Base-by-base conservation (phyloP, 2,329 filamentous ascomycete genomes). In the Cladosporium velox region DNA sequence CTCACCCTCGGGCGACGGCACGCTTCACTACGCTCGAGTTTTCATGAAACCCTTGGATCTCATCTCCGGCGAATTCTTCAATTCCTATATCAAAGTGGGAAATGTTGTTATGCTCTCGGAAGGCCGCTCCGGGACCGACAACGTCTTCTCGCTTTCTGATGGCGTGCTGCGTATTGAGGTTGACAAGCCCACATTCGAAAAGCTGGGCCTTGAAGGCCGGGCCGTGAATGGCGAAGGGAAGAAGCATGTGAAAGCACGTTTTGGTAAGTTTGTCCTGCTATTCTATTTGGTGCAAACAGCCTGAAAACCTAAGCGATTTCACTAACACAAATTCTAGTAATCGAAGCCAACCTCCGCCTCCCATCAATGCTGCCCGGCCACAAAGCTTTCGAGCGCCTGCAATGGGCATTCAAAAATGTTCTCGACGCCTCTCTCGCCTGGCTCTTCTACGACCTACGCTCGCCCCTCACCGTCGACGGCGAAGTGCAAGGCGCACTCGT, bases 101-200 rank as follows among this genome's bases (percentile, higher is more conserved):
- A 89, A 92, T 74, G 81, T 96, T 59, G 78, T 91, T 71, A 91
- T 98, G 90, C 84, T 97, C 2, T 97, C 93, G 0, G 87, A 93
- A 76, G 93, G 92, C 14, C 85, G 85, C 35, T 81, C 85, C 8
- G 88, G 87, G 2, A 83, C 89, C 2, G 90, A 93, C 72, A 91
- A 91, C 71, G 83, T 90, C 2, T 94, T 92, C 75, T 86, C 86
- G 0, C 79, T 98, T 1, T 83, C 80, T 65, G 85, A 92, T 70
- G 93, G 92, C 86, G 80, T 86, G 0, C 82, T 99, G 38, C 87
- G 84, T 4, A 83, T 99, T 72, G 90, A 92, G 71, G 83, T 98
- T 30, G 90, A 92, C 69, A 92, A 90, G 71, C 88, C 93, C 64
- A 88, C 87, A 0, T 97, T 93, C 77, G 93, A 98, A 77, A 86